A percentile compares a stretch with the other conserved stretches of the same genome.
These are phyloP conservation scores for Vitis hybrid DNA, from an alignment of 177 flowering plant genomes.

Conservation along the genomic window DNA sequence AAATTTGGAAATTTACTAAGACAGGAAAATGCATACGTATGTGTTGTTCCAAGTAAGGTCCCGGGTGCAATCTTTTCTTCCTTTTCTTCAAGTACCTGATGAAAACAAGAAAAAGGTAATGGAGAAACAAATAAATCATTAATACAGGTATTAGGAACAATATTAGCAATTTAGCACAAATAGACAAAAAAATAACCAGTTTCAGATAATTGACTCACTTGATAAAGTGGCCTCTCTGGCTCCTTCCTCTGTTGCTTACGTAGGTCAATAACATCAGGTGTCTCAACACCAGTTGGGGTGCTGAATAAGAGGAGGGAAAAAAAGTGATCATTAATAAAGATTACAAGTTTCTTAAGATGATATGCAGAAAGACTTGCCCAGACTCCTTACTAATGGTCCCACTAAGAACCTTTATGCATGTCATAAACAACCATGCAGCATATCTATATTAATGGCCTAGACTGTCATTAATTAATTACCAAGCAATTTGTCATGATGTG, in stretches of 20 bases:
- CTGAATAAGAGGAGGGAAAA: conserved; percentile 33
- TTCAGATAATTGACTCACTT: conserved; percentile 44
- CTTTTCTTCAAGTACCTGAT: conserved; percentile 89
- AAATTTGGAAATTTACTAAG: not conserved
- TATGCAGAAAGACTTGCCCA: too few species aligned
- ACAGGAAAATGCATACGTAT: conserved; percentile 56
- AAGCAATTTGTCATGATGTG: too few species aligned
- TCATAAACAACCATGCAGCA: too few species aligned
- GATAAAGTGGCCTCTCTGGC: conserved; percentile 89
- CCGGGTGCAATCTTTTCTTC: conserved; percentile 92
- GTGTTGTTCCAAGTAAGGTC: conserved; percentile 85
- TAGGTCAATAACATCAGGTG: conserved; percentile 97
- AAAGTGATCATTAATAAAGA: not conserved
- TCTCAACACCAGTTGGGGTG: conserved; percentile 98
- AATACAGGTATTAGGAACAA: not conserved
- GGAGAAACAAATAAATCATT: not conserved
- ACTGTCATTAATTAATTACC: too few species aligned
- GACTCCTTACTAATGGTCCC: too few species aligned
- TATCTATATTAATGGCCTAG: too few species aligned
- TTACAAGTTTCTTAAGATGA: too few species aligned
- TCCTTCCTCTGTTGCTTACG: conserved; percentile 99
- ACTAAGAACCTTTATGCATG: too few species aligned
- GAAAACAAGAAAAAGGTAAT: not conserved
- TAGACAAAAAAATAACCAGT: not conserved
- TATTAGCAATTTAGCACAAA: not conserved